Evolutionary conservation across 2,329 filamentous ascomycete genomes (phyloP), one percentile per base, ranked within the genome.

Genomic region (Trichoderma koningii): DNA sequence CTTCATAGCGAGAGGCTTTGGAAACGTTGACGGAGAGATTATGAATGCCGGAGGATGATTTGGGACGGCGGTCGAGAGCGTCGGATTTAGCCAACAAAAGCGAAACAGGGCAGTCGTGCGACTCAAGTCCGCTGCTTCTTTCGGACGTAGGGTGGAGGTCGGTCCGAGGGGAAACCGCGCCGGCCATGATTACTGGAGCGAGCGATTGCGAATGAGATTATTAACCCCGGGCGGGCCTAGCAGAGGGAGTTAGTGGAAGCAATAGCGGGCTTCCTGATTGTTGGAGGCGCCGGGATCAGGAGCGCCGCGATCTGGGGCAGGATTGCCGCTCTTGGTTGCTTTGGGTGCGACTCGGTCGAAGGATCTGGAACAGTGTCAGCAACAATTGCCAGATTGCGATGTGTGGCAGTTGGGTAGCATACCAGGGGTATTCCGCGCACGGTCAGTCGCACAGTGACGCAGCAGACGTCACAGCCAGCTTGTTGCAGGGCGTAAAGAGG

Each of bases 11-110:
- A 21, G 68, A 61, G 55, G 67, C 68, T 19, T 63, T 70, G 59
- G 64, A 60, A 15, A 72, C 67, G 69, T 70, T 69, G 68, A 71
- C 47, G 60, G 63, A 67, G 41, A 70, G 63, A 53, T 68, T 63
- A 59, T 66, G 66, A 65, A 68, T 64, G 55, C 63, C 51, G 38
- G 61, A 66, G 34, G 66, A 62, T 3, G 55, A 51, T 55, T 61
- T 65, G 55, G 65, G 68, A 65, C 68, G 69, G 62, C 69, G 68
- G 66, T 68, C 68, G 55, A 62, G 61, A 52, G 38, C 45, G 48
- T 64, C 61, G 62, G 50, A 61, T 28, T 68, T 66, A 67, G 66
- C 59, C 60, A 62, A 26, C 30, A 38, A n/a, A 50, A 34, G 48
- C 63, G 56, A 56, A 53, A 45, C 53, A 64, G 51, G 53, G 62